These are phyloP conservation scores for Aspergillus intermedius DNA, from an alignment of 2,329 filamentous ascomycete genomes.

Conservation along the genomic window DNA sequence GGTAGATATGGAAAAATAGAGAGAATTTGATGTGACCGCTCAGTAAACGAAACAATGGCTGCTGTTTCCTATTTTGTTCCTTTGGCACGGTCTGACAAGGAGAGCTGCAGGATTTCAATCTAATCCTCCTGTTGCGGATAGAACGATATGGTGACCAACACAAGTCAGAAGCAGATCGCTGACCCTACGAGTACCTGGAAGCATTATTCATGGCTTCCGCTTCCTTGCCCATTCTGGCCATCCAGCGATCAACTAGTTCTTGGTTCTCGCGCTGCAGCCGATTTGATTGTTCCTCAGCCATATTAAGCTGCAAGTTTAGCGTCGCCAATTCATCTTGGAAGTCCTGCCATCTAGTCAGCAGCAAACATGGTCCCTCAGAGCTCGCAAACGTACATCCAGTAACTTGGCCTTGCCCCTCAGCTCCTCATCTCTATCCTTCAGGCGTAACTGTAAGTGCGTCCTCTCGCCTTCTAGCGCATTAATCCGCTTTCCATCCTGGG, in stretches of 20 bases:
- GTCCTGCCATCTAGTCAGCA: conserved; percentile 44
- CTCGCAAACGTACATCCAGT: conserved; percentile 53
- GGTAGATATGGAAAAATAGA: no score
- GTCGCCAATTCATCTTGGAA: conserved; percentile 91
- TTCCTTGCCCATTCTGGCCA: conserved; percentile 78
- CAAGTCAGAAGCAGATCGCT: not conserved
- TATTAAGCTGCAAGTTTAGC: conserved; percentile 77
- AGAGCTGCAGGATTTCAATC: not conserved
- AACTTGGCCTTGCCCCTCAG: conserved; percentile 75
- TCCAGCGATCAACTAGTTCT: conserved; percentile 84
- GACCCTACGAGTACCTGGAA: conserved; percentile 40
- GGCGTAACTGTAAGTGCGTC: conserved; percentile 54
- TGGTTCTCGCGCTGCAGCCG: conserved; percentile 76
- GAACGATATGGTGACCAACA: not conserved
- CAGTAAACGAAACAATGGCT: no score
- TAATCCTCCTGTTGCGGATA: not conserved
- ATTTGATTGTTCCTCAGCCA: conserved; percentile 70
- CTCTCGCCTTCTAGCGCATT: conserved; percentile 57
- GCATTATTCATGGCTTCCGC: conserved; percentile 76
- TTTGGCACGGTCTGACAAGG: not conserved
- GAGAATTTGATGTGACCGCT: no score
- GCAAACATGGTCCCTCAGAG: not conserved
- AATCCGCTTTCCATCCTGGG: conserved; percentile 57
- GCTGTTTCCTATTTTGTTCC: no score
- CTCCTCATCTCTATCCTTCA: conserved; percentile 81